A percentile compares a stretch with the other conserved stretches of the same genome.
Conservation (phyloP, 2,329 filamentous ascomycete genomes). For the Cephalotrichum gorgonifer region DNA sequence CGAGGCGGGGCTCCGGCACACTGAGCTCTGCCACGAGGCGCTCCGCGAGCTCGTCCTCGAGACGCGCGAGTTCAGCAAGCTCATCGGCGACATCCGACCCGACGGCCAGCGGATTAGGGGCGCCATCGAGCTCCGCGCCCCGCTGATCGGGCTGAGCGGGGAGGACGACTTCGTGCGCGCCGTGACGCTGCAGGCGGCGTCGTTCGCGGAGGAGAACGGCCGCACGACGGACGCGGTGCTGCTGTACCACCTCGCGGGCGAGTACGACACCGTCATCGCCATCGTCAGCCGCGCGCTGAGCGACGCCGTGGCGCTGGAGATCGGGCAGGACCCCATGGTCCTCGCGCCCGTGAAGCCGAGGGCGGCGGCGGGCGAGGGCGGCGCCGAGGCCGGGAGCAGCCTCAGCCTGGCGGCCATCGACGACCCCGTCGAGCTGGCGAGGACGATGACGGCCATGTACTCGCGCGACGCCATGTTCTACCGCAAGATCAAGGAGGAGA, state of each 20-base stretch:
- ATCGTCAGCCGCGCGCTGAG: slow-evolving; percentile 87
- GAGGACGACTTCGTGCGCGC: slow-evolving; percentile 78
- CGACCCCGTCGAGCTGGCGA: slow-evolving; percentile 48
- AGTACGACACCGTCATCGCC: slow-evolving; percentile 87
- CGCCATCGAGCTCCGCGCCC: slow-evolving; percentile 75
- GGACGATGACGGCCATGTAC: slow-evolving; percentile 54
- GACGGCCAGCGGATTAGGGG: slow-evolving; percentile 81
- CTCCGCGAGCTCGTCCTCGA: slow-evolving; percentile 92
- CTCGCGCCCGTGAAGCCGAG: slow-evolving; percentile 73
- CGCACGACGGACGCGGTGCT: slow-evolving; percentile 89
- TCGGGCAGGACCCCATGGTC: slow-evolving; percentile 70
- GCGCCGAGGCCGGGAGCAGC: slow-evolving; percentile 37
- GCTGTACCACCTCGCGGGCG: slow-evolving; percentile 85
- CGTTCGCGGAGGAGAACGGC: slow-evolving; percentile 88
- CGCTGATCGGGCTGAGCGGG: slow-evolving; percentile 68
- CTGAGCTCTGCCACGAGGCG: slow-evolving; percentile 79
- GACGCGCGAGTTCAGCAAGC: slow-evolving; percentile 86
- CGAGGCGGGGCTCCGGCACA: slow-evolving; percentile 65
- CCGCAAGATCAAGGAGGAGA: slow-evolving; percentile 44
- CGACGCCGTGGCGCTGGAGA: slow-evolving; percentile 76
- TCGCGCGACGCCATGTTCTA: slow-evolving; percentile 52
- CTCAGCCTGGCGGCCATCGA: slow-evolving; percentile 51
- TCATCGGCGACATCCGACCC: slow-evolving; percentile 81
- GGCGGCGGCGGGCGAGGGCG: slow-evolving; percentile 22
- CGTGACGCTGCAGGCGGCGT: slow-evolving; percentile 88